Evolutionary conservation across 2,329 filamentous ascomycete genomes (phyloP).

Genomic region (Neonectria ditissima): DNA sequence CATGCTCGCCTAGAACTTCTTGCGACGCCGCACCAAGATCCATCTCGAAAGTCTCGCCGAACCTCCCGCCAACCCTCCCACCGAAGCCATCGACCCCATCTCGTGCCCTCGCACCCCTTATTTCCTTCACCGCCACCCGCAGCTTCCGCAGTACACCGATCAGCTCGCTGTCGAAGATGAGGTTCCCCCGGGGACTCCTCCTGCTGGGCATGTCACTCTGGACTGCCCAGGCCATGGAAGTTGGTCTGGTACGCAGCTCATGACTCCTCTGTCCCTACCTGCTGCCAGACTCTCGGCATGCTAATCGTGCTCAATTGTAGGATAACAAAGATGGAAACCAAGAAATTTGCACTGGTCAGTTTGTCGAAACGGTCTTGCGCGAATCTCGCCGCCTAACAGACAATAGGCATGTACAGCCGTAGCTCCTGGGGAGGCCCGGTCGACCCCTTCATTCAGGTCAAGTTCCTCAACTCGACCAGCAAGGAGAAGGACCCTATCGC

Average conservation of each 20-base stretch:
- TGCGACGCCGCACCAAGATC: constrained; percentile 21
- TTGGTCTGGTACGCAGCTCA: constrained; percentile 62
- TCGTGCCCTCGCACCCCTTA: constrained; percentile 10
- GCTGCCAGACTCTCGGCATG: constrained; percentile 10
- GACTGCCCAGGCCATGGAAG: constrained; percentile 68
- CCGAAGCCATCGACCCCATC: constrained; percentile 7
- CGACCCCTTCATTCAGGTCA: constrained; percentile 89
- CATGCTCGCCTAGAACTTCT: constrained; percentile 23
- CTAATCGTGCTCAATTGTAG: constrained; percentile 57
- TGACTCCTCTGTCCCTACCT: not conserved
- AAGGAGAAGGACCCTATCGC: constrained; percentile 76
- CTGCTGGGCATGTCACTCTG: constrained; percentile 66
- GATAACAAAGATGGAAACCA: constrained; percentile 80
- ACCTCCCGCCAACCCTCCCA: not conserved
- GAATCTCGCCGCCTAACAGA: constrained; percentile 24
- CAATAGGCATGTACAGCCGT: constrained; percentile 88
- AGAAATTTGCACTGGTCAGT: constrained; percentile 79
- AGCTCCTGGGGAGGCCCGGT: constrained; percentile 88
- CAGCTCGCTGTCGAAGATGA: constrained; percentile 58
- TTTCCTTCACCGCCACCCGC: constrained; percentile 16
- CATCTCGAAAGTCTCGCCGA: constrained; percentile 1
- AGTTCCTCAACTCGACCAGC: constrained; percentile 74
- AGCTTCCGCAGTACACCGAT: constrained; percentile 26
- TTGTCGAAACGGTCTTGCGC: not conserved
- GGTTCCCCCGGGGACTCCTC: constrained; percentile 63